Percentiles rank a stretch among this genome's conserved stretches.
These are phyloP conservation scores for Kwoniella sp. DNA, from an alignment of 768 basidiomycete genomes.

Conservation along the genomic window DNA sequence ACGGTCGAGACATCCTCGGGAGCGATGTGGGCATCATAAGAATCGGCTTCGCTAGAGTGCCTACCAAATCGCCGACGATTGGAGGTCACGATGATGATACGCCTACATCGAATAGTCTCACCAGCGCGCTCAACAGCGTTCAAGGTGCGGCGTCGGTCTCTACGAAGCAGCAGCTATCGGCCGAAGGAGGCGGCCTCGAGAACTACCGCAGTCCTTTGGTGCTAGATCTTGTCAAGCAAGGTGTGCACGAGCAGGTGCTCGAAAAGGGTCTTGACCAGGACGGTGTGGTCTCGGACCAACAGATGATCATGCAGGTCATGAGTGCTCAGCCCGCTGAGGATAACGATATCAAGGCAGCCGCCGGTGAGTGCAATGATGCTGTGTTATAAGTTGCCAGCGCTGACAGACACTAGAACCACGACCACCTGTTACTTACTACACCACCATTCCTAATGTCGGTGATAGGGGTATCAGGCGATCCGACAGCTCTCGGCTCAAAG, in stretches of 20 bases:
- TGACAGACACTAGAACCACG: slow-evolving; percentile 64
- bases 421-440: slow-evolving; percentile 92
- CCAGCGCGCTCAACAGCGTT: slow-evolving; percentile 60
- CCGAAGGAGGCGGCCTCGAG: slow-evolving; percentile 68
- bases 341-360: slow-evolving; percentile 74
- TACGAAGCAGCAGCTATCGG: slow-evolving; percentile 86
- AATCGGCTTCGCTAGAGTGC: slow-evolving; percentile 95
- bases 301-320: slow-evolving; percentile 94
- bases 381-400: too few relatives aligned
- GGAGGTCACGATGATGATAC: slow-evolving; percentile 56
- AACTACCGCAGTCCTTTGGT: slow-evolving; percentile 86
- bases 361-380: slow-evolving; percentile 69
- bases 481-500: slow-evolving; percentile 90
- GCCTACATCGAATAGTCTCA: slow-evolving; percentile 56
- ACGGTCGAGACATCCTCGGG: slow-evolving; percentile 91
- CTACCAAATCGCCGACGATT: slow-evolving; percentile 60
- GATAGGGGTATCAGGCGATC: slow-evolving; percentile 80
- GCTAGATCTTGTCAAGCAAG: slow-evolving; percentile 45
- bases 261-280: slow-evolving; percentile 53
- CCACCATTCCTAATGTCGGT: slow-evolving; percentile 83
- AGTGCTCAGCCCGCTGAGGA: slow-evolving; percentile 75
- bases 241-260: slow-evolving; percentile 45
- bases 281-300: slow-evolving; percentile 73
- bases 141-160: slow-evolving; percentile 90
- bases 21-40: slow-evolving; percentile 94